A percentile compares a stretch with the other conserved stretches of the same genome.
phyloP scores from a whole-genome alignment of 1,139 yeast species.

The Sugiyamaella sp. region DNA sequence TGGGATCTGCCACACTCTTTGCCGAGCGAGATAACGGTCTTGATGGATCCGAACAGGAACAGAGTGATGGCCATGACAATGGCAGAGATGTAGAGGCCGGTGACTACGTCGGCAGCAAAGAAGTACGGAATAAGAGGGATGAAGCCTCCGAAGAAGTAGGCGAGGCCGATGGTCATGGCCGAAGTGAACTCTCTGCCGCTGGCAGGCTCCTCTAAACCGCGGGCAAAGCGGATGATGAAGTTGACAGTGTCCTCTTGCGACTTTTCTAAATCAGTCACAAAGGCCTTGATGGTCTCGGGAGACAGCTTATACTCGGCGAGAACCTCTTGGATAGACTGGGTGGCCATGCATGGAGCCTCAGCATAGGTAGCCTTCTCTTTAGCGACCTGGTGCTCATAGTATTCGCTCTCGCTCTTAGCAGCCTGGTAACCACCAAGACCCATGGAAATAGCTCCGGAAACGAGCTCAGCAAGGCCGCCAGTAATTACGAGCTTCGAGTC shows the following conservation, averaged over 20 bases:
- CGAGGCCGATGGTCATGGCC: slow-evolving; percentile 73
- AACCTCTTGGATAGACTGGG: slow-evolving; percentile 65
- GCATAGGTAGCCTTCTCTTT: slow-evolving; percentile 64
- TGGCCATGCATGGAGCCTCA: slow-evolving; percentile 53
- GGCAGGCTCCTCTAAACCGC: slow-evolving; percentile 80
- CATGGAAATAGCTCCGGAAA: slow-evolving; percentile 83
- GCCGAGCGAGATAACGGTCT: slow-evolving; percentile 84
- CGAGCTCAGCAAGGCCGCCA: slow-evolving; percentile 85
- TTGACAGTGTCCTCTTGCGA: slow-evolving; percentile 64
- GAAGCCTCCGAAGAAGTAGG: slow-evolving; percentile 80
- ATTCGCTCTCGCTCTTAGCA: slow-evolving; percentile 73
- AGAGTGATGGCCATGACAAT: slow-evolving; percentile 82
- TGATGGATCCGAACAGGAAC: slow-evolving; percentile 82
- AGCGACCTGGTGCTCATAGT: slow-evolving; percentile 53
- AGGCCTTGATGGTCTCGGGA: slow-evolving; percentile 60
- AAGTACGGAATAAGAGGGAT: slow-evolving; percentile 80
- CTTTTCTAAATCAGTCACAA: slow-evolving; percentile 64
- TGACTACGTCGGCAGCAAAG: slow-evolving; percentile 69
- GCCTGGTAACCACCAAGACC: slow-evolving; percentile 84
- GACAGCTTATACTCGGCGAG: slow-evolving; percentile 70
- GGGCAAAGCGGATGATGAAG: slow-evolving; percentile 71
- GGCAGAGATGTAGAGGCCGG: slow-evolving; percentile 76
- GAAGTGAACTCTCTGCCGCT: slow-evolving; percentile 76
- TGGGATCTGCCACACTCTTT: slow-evolving; percentile 64
- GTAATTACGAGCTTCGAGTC: slow-evolving; percentile 74